phyloP scores from a whole-genome alignment of 2,329 filamentous ascomycete species.

The Penicillium expansum region DNA sequence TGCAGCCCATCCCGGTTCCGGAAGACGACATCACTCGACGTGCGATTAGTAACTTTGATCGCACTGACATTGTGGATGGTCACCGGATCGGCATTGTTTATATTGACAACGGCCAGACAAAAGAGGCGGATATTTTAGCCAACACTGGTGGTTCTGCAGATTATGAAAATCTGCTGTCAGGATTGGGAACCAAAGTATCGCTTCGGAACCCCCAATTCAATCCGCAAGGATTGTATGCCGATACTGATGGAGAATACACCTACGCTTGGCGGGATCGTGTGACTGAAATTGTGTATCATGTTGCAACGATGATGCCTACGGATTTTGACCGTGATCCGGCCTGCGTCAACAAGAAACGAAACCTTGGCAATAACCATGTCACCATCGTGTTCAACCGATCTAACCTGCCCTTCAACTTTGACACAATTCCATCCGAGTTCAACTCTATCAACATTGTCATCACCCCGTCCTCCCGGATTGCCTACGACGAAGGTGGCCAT shows the following conservation, averaged over 20 bases:
- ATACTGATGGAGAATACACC: constrained; percentile 80
- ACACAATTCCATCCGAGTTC: constrained; percentile 91
- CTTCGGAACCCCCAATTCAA: constrained; percentile 85
- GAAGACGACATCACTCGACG: constrained; percentile 68
- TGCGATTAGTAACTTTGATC: constrained; percentile 78
- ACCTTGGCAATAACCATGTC: constrained; percentile 96
- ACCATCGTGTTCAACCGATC: constrained; percentile 99
- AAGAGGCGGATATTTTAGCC: constrained; percentile 78
- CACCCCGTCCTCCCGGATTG: constrained; percentile 63
- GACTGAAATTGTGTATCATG: constrained; percentile 92
- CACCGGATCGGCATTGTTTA: constrained; percentile 96
- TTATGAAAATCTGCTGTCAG: constrained; percentile 80
- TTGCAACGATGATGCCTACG: constrained; percentile 96
- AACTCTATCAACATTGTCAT: constrained; percentile 98
- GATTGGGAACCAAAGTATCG: constrained; percentile 75
- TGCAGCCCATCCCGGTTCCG: constrained; percentile 74
- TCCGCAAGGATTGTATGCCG: constrained; percentile 82
- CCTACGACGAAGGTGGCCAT: constrained; percentile 36
- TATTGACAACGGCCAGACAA: constrained; percentile 79
- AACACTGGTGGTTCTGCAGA: constrained; percentile 85
- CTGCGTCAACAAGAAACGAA: constrained; percentile 82
- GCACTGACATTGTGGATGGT: constrained; percentile 84
- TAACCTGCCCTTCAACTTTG: constrained; percentile 80
- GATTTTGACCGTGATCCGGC: constrained; percentile 71
- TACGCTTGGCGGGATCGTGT: constrained; percentile 94